Conservation (phyloP, 148 eudicot species). For the Diospyros kaki region DNA sequence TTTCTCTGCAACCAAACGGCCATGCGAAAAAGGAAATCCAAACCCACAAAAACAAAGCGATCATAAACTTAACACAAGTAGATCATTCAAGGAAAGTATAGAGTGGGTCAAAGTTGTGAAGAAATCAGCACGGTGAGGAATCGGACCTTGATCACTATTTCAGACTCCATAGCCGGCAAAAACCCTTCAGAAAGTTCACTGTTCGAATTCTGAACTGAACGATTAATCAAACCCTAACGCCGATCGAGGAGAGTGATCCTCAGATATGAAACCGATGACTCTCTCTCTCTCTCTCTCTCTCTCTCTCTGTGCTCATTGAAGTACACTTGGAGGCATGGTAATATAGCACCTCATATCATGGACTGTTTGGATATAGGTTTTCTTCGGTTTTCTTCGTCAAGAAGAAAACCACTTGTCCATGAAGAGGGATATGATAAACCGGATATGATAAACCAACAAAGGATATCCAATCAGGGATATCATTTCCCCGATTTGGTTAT, state of each 20-base stretch:
- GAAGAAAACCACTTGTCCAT: constrained; percentile 20
- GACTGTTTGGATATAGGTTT: neutral
- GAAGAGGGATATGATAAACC: constrained; percentile 22
- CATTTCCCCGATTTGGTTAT: neutral
- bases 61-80: too few relatives aligned
- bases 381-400: constrained; percentile 29
- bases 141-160: constrained; percentile 64
- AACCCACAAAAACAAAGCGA: neutral
- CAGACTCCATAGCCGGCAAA: constrained; percentile 18
- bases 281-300: constrained; percentile 1
- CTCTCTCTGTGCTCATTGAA: neutral
- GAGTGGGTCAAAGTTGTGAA: neutral
- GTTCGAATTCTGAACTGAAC: neutral
- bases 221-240: too few relatives aligned
- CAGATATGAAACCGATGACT: neutral
- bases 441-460: constrained; percentile 15
- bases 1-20: neutral
- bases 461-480: neutral
- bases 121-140: neutral
- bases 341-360: neutral
- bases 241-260: neutral
- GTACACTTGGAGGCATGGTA: neutral
- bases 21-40: neutral
- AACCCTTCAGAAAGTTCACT: neutral
- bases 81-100: neutral